phyloP scores from a whole-genome alignment of 148 eudicot species.

The Pouteria glomerata region DNA sequence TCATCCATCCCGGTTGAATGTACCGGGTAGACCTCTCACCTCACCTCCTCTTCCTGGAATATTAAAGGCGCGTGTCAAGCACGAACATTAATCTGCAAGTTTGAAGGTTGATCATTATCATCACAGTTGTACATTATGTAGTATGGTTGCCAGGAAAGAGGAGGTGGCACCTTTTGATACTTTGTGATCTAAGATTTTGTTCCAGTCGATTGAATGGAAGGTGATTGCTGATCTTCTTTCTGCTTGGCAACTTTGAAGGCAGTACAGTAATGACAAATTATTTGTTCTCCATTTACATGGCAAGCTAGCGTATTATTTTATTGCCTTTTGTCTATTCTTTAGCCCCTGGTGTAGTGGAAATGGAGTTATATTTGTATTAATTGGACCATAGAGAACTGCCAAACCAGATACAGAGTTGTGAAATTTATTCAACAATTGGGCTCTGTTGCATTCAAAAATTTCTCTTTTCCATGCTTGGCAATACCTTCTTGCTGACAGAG shows the following conservation, averaged over 20 bases:
- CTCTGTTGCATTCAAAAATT: not conserved
- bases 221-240: conserved; percentile 3
- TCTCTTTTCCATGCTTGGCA: not conserved
- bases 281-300: not conserved
- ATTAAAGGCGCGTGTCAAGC: conserved; percentile 60
- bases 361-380: not conserved
- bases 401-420: not conserved
- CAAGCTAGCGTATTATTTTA: not conserved
- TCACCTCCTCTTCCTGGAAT: conserved; percentile 77
- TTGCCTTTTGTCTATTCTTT: not conserved
- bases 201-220: conserved; percentile 2
- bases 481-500: not conserved
- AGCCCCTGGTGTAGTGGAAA: not conserved
- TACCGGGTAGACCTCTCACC: conserved; percentile 39
- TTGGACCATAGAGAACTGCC: conserved; percentile 1
- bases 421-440: not conserved
- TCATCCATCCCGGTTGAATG: conserved; percentile 26
- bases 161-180: not conserved
- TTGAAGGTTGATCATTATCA: not conserved
- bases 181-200: not conserved
- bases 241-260: not conserved
- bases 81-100: conserved; percentile 37
- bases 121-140: conserved; percentile 27
- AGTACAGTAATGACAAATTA: not conserved
- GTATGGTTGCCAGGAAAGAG: conserved; percentile 10